These are phyloP conservation scores for Pichia gijzeniarum DNA, from an alignment of 805 yeast species.

Conservation along the genomic window DNA sequence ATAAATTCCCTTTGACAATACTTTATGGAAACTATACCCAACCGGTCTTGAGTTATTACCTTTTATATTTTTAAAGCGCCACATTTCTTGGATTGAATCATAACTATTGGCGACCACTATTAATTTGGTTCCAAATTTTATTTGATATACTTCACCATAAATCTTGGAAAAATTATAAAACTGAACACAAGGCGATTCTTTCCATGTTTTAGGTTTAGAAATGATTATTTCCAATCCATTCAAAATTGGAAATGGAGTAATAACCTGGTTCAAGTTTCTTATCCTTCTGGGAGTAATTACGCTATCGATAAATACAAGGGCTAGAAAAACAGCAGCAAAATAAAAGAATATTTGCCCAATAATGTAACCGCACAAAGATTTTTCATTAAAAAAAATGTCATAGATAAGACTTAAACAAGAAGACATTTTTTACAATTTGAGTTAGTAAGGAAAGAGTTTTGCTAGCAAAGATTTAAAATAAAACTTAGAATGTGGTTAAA, in stretches of 20 bases:
- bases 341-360: not conserved
- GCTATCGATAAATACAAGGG: not conserved
- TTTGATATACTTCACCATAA: conserved; percentile 50
- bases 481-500: too few relatives aligned
- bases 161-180: conserved; percentile 40
- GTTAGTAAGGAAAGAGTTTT: too few relatives aligned
- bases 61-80: conserved; percentile 40
- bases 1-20: conserved; percentile 50
- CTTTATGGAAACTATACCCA: conserved; percentile 59
- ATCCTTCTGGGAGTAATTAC: conserved; percentile 10
- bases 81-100: conserved; percentile 45
- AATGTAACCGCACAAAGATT: too few relatives aligned
- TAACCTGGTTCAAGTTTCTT: conserved; percentile 18
- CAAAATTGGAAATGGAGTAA: conserved; percentile 22
- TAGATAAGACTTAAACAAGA: too few relatives aligned
- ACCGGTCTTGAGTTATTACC: conserved; percentile 64
- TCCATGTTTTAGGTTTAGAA: conserved; percentile 19
- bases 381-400: too few relatives aligned
- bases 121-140: conserved; percentile 50
- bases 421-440: too few relatives aligned
- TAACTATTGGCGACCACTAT: conserved; percentile 65
- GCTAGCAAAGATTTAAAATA: too few relatives aligned
- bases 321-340: not conserved
- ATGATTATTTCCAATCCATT: conserved; percentile 22
- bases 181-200: conserved; percentile 39